A percentile compares a stretch with the other conserved stretches of the same genome.
Conservation (phyloP, 257 asterid species). For the Gentiana straminea region DNA sequence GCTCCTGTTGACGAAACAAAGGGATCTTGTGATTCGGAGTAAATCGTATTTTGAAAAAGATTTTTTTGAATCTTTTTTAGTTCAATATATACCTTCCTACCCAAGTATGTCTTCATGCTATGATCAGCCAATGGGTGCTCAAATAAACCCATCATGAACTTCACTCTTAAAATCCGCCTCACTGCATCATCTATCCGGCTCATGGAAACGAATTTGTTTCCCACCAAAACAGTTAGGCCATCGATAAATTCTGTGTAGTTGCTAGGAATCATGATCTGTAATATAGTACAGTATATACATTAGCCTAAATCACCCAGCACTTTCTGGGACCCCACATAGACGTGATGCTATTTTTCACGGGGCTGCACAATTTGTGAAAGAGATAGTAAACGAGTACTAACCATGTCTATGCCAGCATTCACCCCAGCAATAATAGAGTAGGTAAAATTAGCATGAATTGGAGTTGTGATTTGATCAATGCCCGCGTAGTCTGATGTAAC, state of each 20-base stretch:
- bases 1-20: constrained; percentile 12
- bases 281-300: not conserved
- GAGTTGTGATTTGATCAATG: constrained; percentile 29
- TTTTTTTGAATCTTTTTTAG: not conserved
- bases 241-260: constrained; percentile 46
- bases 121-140: constrained; percentile 61
- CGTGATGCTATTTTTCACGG: no score
- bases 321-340: no score
- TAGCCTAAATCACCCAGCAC: no score
- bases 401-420: constrained; percentile 43
- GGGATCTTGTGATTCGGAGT: not conserved
- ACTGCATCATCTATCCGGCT: constrained; percentile 71
- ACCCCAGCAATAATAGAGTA: constrained; percentile 28
- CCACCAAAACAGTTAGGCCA: constrained; percentile 43
- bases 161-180: constrained; percentile 49
- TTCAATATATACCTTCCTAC: constrained; percentile 32
- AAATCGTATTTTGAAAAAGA: not conserved
- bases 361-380: no score
- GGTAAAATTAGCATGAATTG: constrained; percentile 29
- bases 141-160: constrained; percentile 58
- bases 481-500: constrained; percentile 39
- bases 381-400: not conserved
- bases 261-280: constrained; percentile 66
- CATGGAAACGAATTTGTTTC: constrained; percentile 31
- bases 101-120: constrained; percentile 54